Evolutionary conservation across 176 grass and related monocot species (phyloP).

Genomic region (Alloteropsis semialata): DNA sequence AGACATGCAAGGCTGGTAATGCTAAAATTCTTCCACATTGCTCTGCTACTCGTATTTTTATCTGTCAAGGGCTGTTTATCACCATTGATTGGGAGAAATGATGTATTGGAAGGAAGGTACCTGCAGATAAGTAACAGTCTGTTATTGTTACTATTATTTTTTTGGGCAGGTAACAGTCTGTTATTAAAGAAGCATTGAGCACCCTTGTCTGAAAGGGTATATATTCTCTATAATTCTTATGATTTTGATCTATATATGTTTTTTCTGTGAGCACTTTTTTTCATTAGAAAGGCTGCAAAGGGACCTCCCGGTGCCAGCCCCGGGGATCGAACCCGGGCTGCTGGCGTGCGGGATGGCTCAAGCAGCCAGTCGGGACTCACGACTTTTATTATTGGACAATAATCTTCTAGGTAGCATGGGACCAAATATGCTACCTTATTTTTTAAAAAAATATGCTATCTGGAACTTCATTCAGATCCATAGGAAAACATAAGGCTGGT

Average conservation of each 20-base stretch:
- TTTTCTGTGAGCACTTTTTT: not conserved
- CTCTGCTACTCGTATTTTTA: not conserved
- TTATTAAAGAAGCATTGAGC: not conserved
- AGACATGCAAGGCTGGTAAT: slow-evolving; percentile 37
- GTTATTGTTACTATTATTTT: no score
- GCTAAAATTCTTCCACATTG: slow-evolving; percentile 14
- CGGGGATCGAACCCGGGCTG: no score
- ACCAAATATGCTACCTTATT: not conserved
- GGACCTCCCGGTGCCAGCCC: no score
- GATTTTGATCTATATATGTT: not conserved
- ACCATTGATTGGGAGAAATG: not conserved
- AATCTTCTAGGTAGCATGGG: not conserved
- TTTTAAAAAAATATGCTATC: not conserved
- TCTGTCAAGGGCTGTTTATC: not conserved
- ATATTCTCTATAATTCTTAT: not conserved
- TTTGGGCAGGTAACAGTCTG: not conserved
- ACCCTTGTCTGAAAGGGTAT: not conserved
- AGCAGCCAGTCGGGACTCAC: no score
- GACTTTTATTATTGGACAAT: not conserved
- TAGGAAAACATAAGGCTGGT: not conserved
- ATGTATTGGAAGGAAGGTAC: slow-evolving; percentile 48
- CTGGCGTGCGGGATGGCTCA: no score
- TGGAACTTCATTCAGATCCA: not conserved
- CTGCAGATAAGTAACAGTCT: slow-evolving; percentile 24
- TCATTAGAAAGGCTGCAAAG: no score